Percentiles rank a stretch among this genome's conserved stretches.
Evolutionary conservation across 1,284 basidiomycete species (phyloP).

Genomic region (Xanthoconium separans): DNA sequence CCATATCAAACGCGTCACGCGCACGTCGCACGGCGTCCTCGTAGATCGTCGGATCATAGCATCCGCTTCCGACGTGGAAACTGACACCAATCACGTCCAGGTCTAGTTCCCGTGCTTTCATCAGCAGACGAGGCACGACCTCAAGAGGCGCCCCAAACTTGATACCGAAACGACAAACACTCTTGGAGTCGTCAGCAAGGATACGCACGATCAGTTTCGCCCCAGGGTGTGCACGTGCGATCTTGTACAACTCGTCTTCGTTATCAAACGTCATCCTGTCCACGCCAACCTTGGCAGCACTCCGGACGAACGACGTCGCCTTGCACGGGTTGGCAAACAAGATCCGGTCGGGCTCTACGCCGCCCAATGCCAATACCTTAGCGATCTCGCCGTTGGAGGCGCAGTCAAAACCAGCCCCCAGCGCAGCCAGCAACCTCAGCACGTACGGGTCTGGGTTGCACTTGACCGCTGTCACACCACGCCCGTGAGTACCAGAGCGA

Average conservation of each 20-base stretch:
- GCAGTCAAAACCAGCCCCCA: constrained; percentile 96
- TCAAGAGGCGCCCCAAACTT: constrained; percentile 96
- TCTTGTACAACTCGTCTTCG: constrained; percentile 95
- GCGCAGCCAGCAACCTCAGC: constrained; percentile 83
- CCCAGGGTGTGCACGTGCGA: constrained; percentile 77
- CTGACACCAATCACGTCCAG: constrained; percentile 93
- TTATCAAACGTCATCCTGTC: constrained; percentile 99
- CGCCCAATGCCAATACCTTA: constrained; percentile 74
- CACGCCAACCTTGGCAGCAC: constrained; percentile 77
- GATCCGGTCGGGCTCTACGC: constrained; percentile 74
- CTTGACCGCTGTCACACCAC: constrained; percentile 27
- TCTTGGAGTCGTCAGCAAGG: constrained; percentile 95
- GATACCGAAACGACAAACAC: constrained; percentile 88
- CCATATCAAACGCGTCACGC: constrained; percentile 87
- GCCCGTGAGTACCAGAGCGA: constrained; percentile 22
- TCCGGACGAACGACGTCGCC: constrained; percentile 89
- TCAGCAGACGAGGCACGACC: constrained; percentile 78
- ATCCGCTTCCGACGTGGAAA: constrained; percentile 98
- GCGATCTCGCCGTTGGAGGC: constrained; percentile 96
- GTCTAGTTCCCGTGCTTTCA: constrained; percentile 76
- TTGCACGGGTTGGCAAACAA: constrained; percentile 99
- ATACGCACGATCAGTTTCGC: constrained; percentile 94
- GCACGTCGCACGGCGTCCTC: constrained; percentile 88
- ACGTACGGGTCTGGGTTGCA: constrained; percentile 98
- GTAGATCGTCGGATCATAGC: constrained; percentile 90